Conservation (phyloP, 1,284 basidiomycete genomes). For the Ganoderma lingzhi region DNA sequence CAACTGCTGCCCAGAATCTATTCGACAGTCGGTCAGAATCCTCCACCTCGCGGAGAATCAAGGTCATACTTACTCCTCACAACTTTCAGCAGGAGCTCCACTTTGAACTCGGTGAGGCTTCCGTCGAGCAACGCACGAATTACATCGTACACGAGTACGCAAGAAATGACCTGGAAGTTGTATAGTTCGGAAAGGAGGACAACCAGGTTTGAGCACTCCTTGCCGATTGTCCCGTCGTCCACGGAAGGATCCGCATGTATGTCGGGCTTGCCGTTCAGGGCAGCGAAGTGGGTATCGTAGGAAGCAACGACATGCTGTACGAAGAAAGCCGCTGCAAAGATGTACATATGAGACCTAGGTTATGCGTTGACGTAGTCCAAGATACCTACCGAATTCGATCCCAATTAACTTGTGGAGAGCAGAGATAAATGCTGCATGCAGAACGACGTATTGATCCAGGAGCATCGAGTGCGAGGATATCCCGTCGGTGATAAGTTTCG, state of each 20-base stretch:
- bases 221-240: conserved; percentile 60
- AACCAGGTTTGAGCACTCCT: conserved; percentile 91
- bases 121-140: conserved; percentile 81
- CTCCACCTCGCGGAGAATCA: neutral
- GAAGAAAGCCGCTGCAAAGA: conserved; percentile 74
- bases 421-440: conserved; percentile 90
- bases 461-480: conserved; percentile 86
- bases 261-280: conserved; percentile 29
- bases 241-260: conserved; percentile 3
- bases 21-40: neutral
- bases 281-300: conserved; percentile 68
- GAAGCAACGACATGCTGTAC: conserved; percentile 72
- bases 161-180: conserved; percentile 94
- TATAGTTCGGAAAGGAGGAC: conserved; percentile 92
- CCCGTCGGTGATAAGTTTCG: conserved; percentile 82
- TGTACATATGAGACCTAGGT: conserved; percentile 1
- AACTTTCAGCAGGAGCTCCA: conserved; percentile 90
- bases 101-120: conserved; percentile 77
- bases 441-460: conserved; percentile 91
- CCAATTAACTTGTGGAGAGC: conserved; percentile 88
- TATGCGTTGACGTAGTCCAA: conserved; percentile 28
- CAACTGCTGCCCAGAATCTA: conserved; percentile 88
- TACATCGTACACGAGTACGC: conserved; percentile 89
- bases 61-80: conserved; percentile 71
- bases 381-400: conserved; percentile 82